These are phyloP conservation scores for Xylaria grammica DNA, from an alignment of 495 filamentous ascomycete genomes.

Conservation along the genomic window DNA sequence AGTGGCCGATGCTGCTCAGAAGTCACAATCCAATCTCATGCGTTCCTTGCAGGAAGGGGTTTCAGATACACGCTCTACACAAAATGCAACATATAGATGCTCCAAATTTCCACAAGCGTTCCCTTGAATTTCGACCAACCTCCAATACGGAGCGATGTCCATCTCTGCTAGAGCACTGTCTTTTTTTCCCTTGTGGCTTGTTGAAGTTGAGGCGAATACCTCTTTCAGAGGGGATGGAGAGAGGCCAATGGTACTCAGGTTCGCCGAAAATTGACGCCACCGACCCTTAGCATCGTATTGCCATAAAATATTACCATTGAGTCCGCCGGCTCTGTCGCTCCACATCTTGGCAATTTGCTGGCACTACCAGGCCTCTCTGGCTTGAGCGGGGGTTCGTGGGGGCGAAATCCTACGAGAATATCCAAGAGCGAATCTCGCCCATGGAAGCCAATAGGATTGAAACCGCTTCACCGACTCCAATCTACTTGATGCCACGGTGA, in stretches of 20 bases:
- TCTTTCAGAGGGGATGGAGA: background rate
- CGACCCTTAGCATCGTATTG: slow-evolving; percentile 5
- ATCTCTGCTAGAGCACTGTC: background rate
- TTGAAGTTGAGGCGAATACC: background rate
- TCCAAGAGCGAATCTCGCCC: slow-evolving; percentile 4
- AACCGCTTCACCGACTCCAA: slow-evolving; percentile 21
- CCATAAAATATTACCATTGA: slow-evolving; percentile 1
- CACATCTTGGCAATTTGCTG: slow-evolving; percentile 11
- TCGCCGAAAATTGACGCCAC: slow-evolving; percentile 4
- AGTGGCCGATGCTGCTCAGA: background rate
- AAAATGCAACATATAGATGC: slow-evolving; percentile 16
- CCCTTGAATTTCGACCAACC: slow-evolving; percentile 5
- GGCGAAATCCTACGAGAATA: slow-evolving; percentile 36
- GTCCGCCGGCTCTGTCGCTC: slow-evolving; percentile 4
- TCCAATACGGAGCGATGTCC: background rate
- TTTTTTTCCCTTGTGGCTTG: slow-evolving; percentile 4
- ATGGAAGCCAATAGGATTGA: slow-evolving; percentile 19
- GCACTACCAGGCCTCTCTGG: background rate
- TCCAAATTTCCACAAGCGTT: background rate
- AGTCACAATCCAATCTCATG: background rate
- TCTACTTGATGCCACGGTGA: slow-evolving; percentile 12
- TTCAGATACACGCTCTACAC: slow-evolving; percentile 11
- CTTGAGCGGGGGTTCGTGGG: slow-evolving; percentile 35
- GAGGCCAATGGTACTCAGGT: background rate
- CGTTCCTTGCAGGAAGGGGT: background rate